phyloP scores from a whole-genome alignment of 805 yeast species.

The Ogataea degrootiae region DNA sequence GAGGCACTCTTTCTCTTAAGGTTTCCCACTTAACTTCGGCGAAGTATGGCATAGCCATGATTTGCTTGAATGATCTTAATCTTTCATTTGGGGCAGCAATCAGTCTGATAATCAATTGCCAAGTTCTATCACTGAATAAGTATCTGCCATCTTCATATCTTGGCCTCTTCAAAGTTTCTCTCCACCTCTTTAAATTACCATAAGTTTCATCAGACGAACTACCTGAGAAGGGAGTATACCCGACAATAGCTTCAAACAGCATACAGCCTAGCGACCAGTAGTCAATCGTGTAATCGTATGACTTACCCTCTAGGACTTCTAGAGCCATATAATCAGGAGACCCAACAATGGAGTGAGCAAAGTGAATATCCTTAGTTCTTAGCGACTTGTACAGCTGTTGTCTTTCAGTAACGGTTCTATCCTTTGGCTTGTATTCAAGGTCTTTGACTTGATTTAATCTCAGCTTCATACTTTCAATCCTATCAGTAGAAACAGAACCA shows the following conservation, averaged over 20 bases:
- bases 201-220: constrained; percentile 92
- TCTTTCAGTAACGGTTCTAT: constrained; percentile 79
- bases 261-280: constrained; percentile 99
- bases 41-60: constrained; percentile 76
- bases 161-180: constrained; percentile 81
- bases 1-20: constrained; percentile 73
- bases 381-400: constrained; percentile 78
- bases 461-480: constrained; percentile 88
- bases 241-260: constrained; percentile 91
- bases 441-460: constrained; percentile 65
- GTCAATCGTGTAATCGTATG: constrained; percentile 93
- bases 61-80: constrained; percentile 73
- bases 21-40: constrained; percentile 75
- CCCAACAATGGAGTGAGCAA: constrained; percentile 95
- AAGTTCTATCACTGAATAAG: constrained; percentile 93
- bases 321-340: constrained; percentile 99
- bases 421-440: constrained; percentile 59
- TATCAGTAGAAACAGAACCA: constrained; percentile 87
- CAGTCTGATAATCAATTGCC: constrained; percentile 78
- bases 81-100: constrained; percentile 78
- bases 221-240: constrained; percentile 97
- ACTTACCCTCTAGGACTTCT: constrained; percentile 91
- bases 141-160: constrained; percentile 85
- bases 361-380: constrained; percentile 72
- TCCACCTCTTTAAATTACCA: constrained; percentile 90